Percentiles rank a stretch among this genome's conserved stretches.
Evolutionary conservation across 352 stramenopile genomes (phyloP).

Genomic region (Globisporangium acanthophoron): DNA sequence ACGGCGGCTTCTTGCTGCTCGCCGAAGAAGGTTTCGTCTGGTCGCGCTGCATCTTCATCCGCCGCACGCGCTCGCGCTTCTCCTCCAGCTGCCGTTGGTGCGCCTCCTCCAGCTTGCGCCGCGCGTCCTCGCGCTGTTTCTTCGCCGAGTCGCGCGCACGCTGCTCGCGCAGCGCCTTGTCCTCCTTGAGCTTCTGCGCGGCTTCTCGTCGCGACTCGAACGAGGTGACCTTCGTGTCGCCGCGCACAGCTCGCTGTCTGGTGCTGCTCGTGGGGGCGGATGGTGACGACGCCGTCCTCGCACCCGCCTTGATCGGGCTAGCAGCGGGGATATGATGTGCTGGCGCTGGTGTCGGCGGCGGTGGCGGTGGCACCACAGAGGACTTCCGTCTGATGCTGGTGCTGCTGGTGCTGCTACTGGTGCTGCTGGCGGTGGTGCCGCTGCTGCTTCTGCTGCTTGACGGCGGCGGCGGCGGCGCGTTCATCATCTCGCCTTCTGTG

Average conservation of each 20-base stretch:
- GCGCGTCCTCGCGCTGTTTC: conserved; percentile 60
- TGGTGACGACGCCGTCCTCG: conserved; percentile 20
- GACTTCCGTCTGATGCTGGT: not conserved
- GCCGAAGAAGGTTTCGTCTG: conserved; percentile 11
- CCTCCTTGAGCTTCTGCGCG: conserved; percentile 59
- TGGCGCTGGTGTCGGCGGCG: conserved; percentile 3
- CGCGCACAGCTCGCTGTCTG: conserved; percentile 16
- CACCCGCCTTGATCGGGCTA: conserved; percentile 6
- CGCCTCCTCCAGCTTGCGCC: conserved; percentile 53
- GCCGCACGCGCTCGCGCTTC: conserved; percentile 57
- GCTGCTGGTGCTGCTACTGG: not conserved
- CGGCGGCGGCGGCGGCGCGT: not conserved
- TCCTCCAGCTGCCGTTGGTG: conserved; percentile 67
- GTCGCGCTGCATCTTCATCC: conserved; percentile 48
- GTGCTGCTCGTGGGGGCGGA: conserved; percentile 22
- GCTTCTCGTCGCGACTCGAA: conserved; percentile 60
- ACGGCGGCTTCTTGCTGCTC: conserved; percentile 14
- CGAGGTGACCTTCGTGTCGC: conserved; percentile 13
- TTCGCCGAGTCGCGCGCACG: conserved; percentile 50
- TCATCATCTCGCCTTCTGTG: conserved; percentile 7
- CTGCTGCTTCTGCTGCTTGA: not conserved
- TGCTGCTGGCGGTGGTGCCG: not conserved
- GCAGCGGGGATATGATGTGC: conserved; percentile 2
- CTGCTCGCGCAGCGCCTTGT: conserved; percentile 62
- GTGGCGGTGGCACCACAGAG: not conserved